Base-by-base conservation (phyloP, 768 basidiomycete species). In the Rhizopogon sp. region DNA sequence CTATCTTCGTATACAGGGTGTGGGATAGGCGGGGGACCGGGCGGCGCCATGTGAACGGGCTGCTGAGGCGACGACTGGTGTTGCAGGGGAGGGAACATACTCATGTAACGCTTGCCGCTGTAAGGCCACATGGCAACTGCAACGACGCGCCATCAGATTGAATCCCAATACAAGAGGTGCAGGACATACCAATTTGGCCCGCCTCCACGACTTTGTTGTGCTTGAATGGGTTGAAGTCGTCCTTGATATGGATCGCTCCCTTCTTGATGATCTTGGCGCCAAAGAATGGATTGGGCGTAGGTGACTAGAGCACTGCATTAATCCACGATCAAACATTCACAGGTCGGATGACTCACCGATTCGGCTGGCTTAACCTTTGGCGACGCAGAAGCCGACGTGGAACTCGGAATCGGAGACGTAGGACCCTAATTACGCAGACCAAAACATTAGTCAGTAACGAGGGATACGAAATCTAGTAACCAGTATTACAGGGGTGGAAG, bases 201-300 rank as follows among this genome's bases (percentile, higher is more conserved):
- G 93, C 82, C 52, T 91, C 90, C 7, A 76, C 80, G 28, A 93
- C 84, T 68, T 91, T 91, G 65, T 82, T 81, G 63, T 87, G 83
- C 73, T 91, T 92, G 82, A 96, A 97, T 14, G 96, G 94, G 69
- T 95, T 97, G 68, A 99, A 99, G 66, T 98, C 96, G 62, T 97
- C 93, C 73, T 96, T 92, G 70, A 96, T 82, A 66, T 92, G 88
- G 37, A 95, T 87, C 3, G 79, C 65, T 52, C 78, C 80, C 73
- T 88, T 90, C 79, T 93, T 93, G 68, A 85, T 81, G 17, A 76
- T 68, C 37, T 88, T 86, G 31, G 82, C 76, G 31, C 93, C 90
- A 65, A 97, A 98, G 86, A 98, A 98, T 16, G 92, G 87, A 65
- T 97, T 91, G 33, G 85, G 83, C 9, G 79, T 70, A 25, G 77